Conservation (phyloP, 768 basidiomycete genomes). For the Xerocomus brunneocitrinus region DNA sequence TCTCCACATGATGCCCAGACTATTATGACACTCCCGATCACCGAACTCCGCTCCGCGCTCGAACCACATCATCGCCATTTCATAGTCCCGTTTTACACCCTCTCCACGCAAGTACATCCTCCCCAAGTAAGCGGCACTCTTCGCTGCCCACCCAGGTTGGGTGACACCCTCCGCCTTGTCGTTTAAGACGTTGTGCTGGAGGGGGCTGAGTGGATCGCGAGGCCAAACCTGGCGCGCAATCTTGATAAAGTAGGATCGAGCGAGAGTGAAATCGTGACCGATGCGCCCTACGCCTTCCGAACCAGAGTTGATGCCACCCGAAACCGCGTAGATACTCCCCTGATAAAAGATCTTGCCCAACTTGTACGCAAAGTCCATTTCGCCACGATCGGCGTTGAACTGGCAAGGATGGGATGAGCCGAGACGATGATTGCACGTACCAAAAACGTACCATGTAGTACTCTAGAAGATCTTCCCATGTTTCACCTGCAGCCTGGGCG, state of each 20-base stretch:
- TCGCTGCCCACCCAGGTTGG: constrained; percentile 60
- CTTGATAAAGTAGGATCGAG: constrained; percentile 76
- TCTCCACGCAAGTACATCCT: constrained; percentile 94
- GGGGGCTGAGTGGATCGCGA: constrained; percentile 58
- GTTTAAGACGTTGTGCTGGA: constrained; percentile 38
- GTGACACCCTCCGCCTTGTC: constrained; percentile 50
- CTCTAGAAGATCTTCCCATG: constrained; percentile 89
- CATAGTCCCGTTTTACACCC: constrained; percentile 73
- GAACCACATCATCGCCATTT: constrained; percentile 88
- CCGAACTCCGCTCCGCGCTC: constrained; percentile 76
- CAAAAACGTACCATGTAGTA: constrained; percentile 68
- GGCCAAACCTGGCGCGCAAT: constrained; percentile 89
- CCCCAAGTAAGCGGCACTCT: constrained; percentile 84
- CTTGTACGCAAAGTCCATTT: constrained; percentile 83
- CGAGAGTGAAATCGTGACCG: constrained; percentile 69
- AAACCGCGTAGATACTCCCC: constrained; percentile 80
- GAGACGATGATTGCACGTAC: background rate
- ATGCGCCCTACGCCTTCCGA: constrained; percentile 92
- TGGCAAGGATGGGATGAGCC: constrained; percentile 29
- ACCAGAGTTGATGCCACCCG: constrained; percentile 80
- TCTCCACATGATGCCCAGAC: constrained; percentile 86
- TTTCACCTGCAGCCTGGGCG: constrained; percentile 84
- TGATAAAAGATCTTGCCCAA: constrained; percentile 96
- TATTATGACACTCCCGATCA: constrained; percentile 87
- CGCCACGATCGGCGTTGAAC: constrained; percentile 95